These are phyloP conservation scores for Tilletia walkeri DNA, from an alignment of 1,284 basidiomycete species.

Conservation along the genomic window DNA sequence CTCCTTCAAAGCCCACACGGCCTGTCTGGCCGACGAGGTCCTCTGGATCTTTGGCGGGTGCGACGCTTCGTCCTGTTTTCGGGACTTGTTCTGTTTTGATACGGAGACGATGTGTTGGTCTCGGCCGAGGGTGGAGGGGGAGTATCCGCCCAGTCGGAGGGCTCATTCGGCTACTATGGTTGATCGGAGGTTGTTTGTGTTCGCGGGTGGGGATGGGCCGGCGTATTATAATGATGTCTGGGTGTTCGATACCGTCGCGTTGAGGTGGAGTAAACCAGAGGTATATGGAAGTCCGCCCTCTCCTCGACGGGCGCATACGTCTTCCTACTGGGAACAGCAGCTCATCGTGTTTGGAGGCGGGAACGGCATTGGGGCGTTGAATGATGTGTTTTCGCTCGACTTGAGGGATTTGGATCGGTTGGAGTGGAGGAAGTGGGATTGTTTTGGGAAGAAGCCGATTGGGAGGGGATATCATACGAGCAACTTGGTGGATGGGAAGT, in stretches of 20 bases:
- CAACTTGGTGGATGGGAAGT: conserved; percentile 77
- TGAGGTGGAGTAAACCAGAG: conserved; percentile 37
- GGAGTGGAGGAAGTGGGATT: conserved; percentile 63
- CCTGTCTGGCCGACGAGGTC: conserved; percentile 74
- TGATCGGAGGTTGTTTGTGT: conserved; percentile 72
- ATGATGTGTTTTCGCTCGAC: conserved; percentile 85
- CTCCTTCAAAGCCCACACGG: conserved; percentile 77
- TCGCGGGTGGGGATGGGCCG: conserved; percentile 80
- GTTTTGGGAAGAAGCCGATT: conserved; percentile 55
- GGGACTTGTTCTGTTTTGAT: conserved; percentile 81
- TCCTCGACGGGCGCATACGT: conserved; percentile 75
- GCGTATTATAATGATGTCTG: conserved; percentile 66
- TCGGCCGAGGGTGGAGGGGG: conserved; percentile 70
- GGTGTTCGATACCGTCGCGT: conserved; percentile 70
- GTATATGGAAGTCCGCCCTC: conserved; percentile 59
- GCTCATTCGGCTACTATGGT: conserved; percentile 85
- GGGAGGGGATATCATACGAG: conserved; percentile 86
- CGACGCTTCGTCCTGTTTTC: conserved; percentile 73
- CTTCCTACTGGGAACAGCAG: conserved; percentile 70
- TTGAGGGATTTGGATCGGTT: conserved; percentile 63
- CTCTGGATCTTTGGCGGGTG: conserved; percentile 88
- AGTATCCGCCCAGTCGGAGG: conserved; percentile 74
- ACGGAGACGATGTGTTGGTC: conserved; percentile 89
- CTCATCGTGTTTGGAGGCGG: conserved; percentile 89
- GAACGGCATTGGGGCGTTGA: conserved; percentile 80